These are phyloP conservation scores for Arabidopsis suecica DNA, from an alignment of 345 rosid species.

Conservation along the genomic window DNA sequence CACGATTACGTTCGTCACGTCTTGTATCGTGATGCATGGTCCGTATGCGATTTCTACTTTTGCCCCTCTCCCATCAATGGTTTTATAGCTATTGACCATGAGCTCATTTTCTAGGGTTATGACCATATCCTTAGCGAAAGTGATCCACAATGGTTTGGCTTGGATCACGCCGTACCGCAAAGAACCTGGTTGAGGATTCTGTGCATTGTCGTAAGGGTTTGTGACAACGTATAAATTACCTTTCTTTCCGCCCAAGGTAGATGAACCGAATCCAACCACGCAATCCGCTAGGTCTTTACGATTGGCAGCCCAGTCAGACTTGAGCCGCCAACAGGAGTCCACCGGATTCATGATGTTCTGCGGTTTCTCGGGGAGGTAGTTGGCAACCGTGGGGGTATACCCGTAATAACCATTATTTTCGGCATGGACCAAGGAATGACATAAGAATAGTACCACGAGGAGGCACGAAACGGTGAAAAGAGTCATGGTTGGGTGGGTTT, in stretches of 20 bases:
- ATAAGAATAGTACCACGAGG: conserved; percentile 24
- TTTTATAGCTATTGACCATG: conserved; percentile 78
- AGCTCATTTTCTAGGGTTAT: conserved; percentile 79
- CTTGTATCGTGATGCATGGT: conserved; percentile 79
- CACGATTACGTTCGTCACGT: conserved; percentile 71
- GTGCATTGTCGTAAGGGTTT: conserved; percentile 62
- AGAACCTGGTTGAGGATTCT: conserved; percentile 76
- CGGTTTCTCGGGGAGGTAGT: conserved; percentile 42
- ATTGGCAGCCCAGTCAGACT: conserved; percentile 69
- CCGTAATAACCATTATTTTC: conserved; percentile 37
- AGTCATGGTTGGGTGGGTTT: conserved; percentile 28
- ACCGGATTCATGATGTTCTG: conserved; percentile 57
- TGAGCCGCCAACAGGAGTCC: conserved; percentile 82
- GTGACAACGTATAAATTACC: conserved; percentile 76
- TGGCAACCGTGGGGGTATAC: conserved; percentile 35
- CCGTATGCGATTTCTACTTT: conserved; percentile 84
- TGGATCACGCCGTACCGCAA: conserved; percentile 60
- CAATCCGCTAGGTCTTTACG: conserved; percentile 76
- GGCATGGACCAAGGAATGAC: conserved; percentile 33
- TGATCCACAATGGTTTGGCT: conserved; percentile 76
- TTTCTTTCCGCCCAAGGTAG: conserved; percentile 74
- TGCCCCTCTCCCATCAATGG: conserved; percentile 86
- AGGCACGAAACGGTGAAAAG: conserved; percentile 23
- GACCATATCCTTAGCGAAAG: conserved; percentile 78
- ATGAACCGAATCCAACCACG: conserved; percentile 77